These are phyloP conservation scores for Exidia glandulosa DNA, from an alignment of 768 basidiomycete species.

Conservation along the genomic window DNA sequence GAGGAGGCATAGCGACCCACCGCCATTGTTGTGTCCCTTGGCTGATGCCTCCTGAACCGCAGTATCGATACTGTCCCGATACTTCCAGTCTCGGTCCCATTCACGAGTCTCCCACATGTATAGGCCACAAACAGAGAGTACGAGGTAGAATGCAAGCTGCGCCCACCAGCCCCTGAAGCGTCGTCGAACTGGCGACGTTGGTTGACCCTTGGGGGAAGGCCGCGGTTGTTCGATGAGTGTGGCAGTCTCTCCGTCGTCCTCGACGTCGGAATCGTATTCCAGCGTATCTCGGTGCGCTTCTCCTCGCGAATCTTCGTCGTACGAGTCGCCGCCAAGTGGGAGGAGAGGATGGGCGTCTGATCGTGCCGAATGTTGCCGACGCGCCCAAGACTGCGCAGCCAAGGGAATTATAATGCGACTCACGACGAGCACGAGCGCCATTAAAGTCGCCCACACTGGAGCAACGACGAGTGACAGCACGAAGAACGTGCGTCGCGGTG, in stretches of 20 bases:
- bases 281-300: too few relatives aligned
- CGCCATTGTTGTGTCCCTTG: neutral
- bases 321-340: too few relatives aligned
- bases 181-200: too few relatives aligned
- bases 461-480: too few relatives aligned
- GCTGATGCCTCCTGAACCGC: neutral
- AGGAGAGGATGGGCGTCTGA: too few relatives aligned
- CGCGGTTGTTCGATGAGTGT: neutral
- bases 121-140: neutral
- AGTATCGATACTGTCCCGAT: neutral
- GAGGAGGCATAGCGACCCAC: neutral
- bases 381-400: too few relatives aligned
- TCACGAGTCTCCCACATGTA: neutral
- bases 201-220: neutral
- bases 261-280: neutral
- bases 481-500: too few relatives aligned
- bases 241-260: neutral
- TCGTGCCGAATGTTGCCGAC: too few relatives aligned
- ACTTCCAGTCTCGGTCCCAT: neutral
- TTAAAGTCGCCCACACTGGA: too few relatives aligned
- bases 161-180: neutral
- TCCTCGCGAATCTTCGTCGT: too few relatives aligned
- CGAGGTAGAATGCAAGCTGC: neutral
- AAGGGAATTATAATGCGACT: too few relatives aligned
- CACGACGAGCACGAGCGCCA: too few relatives aligned